Evolutionary conservation across 2,329 filamentous ascomycete genomes (phyloP).

Genomic region (Hawksworthiomyces lignivorus): DNA sequence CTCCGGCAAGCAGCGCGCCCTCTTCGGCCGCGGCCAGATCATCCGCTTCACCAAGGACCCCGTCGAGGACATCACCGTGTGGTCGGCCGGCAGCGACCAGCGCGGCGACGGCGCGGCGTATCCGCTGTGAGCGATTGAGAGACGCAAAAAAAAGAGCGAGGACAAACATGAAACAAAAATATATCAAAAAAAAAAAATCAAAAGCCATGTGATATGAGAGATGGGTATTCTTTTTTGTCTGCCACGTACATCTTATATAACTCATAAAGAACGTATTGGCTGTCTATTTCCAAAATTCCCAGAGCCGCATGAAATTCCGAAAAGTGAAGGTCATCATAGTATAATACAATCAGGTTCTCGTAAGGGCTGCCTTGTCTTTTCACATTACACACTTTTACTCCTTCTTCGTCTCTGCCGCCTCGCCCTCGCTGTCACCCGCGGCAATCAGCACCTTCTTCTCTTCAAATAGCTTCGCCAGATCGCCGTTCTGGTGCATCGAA

Average conservation of each 20-base stretch:
- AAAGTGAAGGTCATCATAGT: too few relatives aligned
- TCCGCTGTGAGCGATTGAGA: conserved; percentile 33
- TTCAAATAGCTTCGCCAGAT: conserved; percentile 83
- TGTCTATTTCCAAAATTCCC: too few relatives aligned
- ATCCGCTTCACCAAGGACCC: conserved; percentile 69
- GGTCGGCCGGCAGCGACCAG: conserved; percentile 82
- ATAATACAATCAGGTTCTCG: too few relatives aligned
- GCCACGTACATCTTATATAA: too few relatives aligned
- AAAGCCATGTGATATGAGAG: conserved; percentile 4
- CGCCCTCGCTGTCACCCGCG: conserved; percentile 35
- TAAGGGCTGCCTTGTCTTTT: too few relatives aligned
- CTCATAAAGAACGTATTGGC: too few relatives aligned
- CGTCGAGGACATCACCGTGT: conserved; percentile 61
- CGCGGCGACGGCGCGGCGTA: conserved; percentile 72
- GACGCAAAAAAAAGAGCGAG: not conserved
- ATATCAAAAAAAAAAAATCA: not conserved
- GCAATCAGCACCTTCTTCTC: conserved; percentile 79
- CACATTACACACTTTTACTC: conserved; percentile 6
- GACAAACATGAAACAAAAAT: not conserved
- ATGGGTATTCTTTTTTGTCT: conserved; percentile 3
- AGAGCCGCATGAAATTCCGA: too few relatives aligned
- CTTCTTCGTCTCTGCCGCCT: conserved; percentile 28
- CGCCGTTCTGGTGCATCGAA: conserved; percentile 94
- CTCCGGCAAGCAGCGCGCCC: conserved; percentile 52
- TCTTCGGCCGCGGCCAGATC: conserved; percentile 84